A percentile compares a stretch with the other conserved stretches of the same genome.
phyloP scores from a whole-genome alignment of 2,329 filamentous ascomycete species.

The Blastomyces gilchristii region DNA sequence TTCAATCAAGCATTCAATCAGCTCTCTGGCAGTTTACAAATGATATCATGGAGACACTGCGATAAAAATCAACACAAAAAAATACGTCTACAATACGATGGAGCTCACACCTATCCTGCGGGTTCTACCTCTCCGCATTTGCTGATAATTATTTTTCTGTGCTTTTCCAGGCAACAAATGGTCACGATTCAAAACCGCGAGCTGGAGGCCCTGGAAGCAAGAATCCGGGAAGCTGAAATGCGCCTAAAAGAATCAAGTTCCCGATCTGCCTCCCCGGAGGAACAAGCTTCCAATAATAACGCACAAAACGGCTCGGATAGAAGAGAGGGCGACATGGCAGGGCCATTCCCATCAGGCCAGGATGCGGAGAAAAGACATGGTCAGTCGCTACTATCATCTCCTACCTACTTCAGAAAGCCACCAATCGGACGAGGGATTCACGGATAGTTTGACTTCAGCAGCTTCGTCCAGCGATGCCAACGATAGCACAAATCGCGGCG shows the following conservation, averaged over 20 bases:
- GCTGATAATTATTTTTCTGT: neutral
- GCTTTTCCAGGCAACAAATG: slow-evolving; percentile 57
- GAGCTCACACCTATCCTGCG: neutral
- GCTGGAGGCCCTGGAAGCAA: slow-evolving; percentile 74
- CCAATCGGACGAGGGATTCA: slow-evolving; percentile 19
- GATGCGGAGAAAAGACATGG: slow-evolving; percentile 12
- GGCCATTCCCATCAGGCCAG: slow-evolving; percentile 17
- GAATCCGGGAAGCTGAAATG: slow-evolving; percentile 74
- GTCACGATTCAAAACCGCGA: slow-evolving; percentile 66
- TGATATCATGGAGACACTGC: neutral
- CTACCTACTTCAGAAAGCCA: slow-evolving; percentile 15
- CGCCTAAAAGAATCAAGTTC: slow-evolving; percentile 47
- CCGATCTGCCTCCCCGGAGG: slow-evolving; percentile 10
- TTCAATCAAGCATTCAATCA: slow-evolving; percentile 3
- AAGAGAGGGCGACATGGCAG: slow-evolving; percentile 14
- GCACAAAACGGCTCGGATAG: slow-evolving; percentile 13
- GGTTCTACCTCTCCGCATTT: slow-evolving; percentile 14
- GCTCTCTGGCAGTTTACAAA: neutral
- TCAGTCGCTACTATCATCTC: slow-evolving; percentile 14
- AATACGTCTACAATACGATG: neutral
- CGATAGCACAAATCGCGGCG: neutral
- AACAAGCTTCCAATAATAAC: slow-evolving; percentile 11
- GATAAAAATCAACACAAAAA: neutral
- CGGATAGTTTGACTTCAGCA: slow-evolving; percentile 18
- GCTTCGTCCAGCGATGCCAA: slow-evolving; percentile 17